Percentiles rank a stretch among this genome's conserved stretches.
phyloP scores from a whole-genome alignment of 768 basidiomycete genomes.

The Postia placenta region DNA sequence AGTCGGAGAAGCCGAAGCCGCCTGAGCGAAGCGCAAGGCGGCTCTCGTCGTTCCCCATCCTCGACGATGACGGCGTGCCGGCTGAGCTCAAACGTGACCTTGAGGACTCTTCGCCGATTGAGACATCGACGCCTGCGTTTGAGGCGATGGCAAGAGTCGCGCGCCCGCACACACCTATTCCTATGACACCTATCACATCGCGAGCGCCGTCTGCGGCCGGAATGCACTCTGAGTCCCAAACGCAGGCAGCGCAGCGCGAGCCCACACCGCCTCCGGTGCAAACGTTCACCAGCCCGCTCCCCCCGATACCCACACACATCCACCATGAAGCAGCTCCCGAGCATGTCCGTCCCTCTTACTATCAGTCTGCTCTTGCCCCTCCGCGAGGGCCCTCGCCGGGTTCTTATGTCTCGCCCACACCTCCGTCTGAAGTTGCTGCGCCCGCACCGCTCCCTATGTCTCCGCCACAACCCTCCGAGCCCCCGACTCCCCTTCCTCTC shows the following conservation, averaged over 20 bases:
- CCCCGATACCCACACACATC: slow-evolving; percentile 1
- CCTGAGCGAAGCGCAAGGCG: slow-evolving; percentile 1
- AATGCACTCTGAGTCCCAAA: background rate
- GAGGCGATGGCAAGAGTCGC: slow-evolving; percentile 5
- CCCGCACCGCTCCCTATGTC: slow-evolving; percentile 17
- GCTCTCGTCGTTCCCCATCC: background rate
- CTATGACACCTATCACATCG: background rate
- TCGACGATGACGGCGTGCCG: background rate
- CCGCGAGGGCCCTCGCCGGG: slow-evolving; percentile 4
- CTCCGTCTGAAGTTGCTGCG: slow-evolving; percentile 6
- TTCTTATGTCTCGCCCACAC: slow-evolving; percentile 5
- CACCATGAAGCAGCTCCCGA: slow-evolving; percentile 1
- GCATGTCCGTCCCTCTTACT: background rate
- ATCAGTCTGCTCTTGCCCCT: slow-evolving; percentile 5
- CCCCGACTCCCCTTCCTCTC: slow-evolving; percentile 15
- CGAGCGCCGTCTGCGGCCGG: background rate
- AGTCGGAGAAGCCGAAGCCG: background rate
- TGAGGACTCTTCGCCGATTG: background rate
- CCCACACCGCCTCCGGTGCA: slow-evolving; percentile 1
- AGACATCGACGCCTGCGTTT: background rate
- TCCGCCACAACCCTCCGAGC: slow-evolving; percentile 11
- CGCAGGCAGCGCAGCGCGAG: background rate
- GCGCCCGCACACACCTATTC: background rate
- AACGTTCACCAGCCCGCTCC: background rate
- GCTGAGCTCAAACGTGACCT: background rate